Evolutionary conservation across 768 basidiomycete species (phyloP), one percentile per base, ranked within the genome.

Genomic region (Suillus americanus): DNA sequence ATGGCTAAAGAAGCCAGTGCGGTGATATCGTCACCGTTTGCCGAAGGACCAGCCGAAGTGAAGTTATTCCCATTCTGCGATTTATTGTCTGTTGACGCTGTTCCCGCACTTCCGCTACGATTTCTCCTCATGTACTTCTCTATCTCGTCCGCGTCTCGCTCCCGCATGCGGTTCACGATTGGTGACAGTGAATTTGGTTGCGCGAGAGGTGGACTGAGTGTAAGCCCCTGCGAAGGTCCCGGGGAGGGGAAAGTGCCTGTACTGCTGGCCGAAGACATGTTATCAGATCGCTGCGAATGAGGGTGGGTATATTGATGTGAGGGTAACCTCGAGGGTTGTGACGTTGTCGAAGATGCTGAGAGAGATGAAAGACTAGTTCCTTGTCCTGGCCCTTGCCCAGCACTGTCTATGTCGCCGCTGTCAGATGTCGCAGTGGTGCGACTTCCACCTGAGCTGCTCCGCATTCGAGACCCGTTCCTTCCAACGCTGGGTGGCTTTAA

Each of bases 111-210:
- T 59, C 90, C 92, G 72, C 92, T 94, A 63, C 93, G 85, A 79
- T 91, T 91, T 63, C 93, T 85, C 66, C 85, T 82, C 73, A 92
- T 81, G 73, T 93, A 95, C 71, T 93, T 91, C 74, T 93, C 92
- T 82, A 91, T 92, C 43, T 93, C 94, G 72, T 90, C 90, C 23
- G 92, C 92, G 72, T 95, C 93, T 64, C 87, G 83, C 77, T 93
- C 90, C 68, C 88, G 86, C 82, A 95, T 89, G 40, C 92, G 89
- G 69, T 80, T 89, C 35, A 89, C 90, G 64, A 95, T 85, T 3
- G 92, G 93, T 3, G 93, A 91, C 62, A 94, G 74, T 28, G 86
- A 86, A 50, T 83, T 82, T 23, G 79, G 64, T 53, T 78, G 66
- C 68, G 70, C 75, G 77, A 40, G 61, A 30, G 71, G 75, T 62